phyloP scores from a whole-genome alignment of 2,329 filamentous ascomycete species.

The Chaetomiaceae sp. region DNA sequence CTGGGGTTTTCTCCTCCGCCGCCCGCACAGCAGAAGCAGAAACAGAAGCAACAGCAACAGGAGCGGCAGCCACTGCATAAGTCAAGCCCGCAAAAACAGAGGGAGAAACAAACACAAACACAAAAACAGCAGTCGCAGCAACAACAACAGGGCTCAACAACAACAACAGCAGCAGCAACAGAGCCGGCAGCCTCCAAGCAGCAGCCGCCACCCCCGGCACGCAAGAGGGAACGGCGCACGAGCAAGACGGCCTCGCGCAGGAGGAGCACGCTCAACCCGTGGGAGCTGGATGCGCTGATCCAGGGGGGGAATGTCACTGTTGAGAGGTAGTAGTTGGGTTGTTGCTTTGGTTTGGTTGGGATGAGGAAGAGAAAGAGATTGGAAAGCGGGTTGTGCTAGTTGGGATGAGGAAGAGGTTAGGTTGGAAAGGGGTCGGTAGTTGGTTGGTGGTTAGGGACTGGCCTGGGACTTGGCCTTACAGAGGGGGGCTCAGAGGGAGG shows the following conservation, averaged over 20 bases:
- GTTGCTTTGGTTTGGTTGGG: slow-evolving; percentile 33
- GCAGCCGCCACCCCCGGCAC: background rate
- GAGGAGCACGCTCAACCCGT: slow-evolving; percentile 69
- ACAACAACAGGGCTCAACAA: background rate
- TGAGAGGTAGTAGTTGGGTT: slow-evolving; percentile 5
- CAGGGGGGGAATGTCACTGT: slow-evolving; percentile 20
- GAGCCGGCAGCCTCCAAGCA: too few species aligned
- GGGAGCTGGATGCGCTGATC: slow-evolving; percentile 66
- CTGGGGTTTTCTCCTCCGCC: slow-evolving; percentile 9
- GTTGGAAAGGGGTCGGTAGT: too few species aligned
- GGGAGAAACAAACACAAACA: background rate
- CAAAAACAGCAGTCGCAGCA: background rate
- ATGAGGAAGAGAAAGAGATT: background rate
- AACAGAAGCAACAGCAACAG: background rate
- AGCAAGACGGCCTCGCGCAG: slow-evolving; percentile 57
- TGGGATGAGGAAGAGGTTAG: background rate
- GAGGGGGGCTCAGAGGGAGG: too few species aligned
- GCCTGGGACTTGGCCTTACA: too few species aligned
- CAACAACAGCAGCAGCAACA: slow-evolving; percentile 16
- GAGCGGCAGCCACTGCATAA: slow-evolving; percentile 6
- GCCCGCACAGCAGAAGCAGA: background rate
- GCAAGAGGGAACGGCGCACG: slow-evolving; percentile 48
- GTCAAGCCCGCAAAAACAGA: too few species aligned
- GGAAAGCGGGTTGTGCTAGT: background rate
- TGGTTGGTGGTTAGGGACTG: too few species aligned